A percentile compares a stretch with the other conserved stretches of the same genome.
phyloP scores from a whole-genome alignment of 148 eudicot species.

The Silene latifolia region DNA sequence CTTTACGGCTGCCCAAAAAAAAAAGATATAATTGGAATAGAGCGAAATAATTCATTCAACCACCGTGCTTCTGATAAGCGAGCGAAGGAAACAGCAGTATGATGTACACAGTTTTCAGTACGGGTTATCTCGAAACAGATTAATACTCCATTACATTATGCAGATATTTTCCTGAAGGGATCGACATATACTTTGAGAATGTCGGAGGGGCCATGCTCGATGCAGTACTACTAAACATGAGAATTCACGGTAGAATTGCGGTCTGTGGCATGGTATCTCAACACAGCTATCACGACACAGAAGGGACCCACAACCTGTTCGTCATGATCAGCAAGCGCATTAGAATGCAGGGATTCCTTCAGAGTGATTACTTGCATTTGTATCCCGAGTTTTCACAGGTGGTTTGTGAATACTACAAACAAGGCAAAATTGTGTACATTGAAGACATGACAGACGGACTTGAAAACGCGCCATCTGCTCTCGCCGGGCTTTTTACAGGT shows the following conservation, averaged over 20 bases:
- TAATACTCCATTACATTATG: background rate
- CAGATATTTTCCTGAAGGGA: slow-evolving; percentile 77
- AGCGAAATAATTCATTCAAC: too few relatives aligned
- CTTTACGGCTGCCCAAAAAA: too few relatives aligned
- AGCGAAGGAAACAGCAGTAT: too few relatives aligned
- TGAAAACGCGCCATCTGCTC: slow-evolving; percentile 67
- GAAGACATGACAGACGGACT: slow-evolving; percentile 68
- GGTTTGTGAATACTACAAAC: slow-evolving; percentile 41
- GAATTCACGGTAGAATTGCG: slow-evolving; percentile 62
- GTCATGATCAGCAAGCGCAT: slow-evolving; percentile 46
- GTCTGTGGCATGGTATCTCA: slow-evolving; percentile 84
- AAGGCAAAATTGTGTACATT: slow-evolving; percentile 68
- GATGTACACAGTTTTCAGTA: too few relatives aligned
- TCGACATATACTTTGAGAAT: slow-evolving; percentile 86
- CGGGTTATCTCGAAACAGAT: background rate
- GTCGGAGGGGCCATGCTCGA: slow-evolving; percentile 91
- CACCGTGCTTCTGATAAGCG: too few relatives aligned
- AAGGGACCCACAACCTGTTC: slow-evolving; percentile 56
- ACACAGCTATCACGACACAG: slow-evolving; percentile 34
- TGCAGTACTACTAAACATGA: slow-evolving; percentile 85
- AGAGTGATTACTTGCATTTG: slow-evolving; percentile 65
- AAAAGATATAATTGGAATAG: too few relatives aligned
- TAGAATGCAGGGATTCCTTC: slow-evolving; percentile 67
- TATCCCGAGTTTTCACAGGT: slow-evolving; percentile 55
- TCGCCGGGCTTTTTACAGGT: slow-evolving; percentile 68